Base-by-base conservation (phyloP, 805 yeast species). In the Zygoascus bituminiphila region DNA sequence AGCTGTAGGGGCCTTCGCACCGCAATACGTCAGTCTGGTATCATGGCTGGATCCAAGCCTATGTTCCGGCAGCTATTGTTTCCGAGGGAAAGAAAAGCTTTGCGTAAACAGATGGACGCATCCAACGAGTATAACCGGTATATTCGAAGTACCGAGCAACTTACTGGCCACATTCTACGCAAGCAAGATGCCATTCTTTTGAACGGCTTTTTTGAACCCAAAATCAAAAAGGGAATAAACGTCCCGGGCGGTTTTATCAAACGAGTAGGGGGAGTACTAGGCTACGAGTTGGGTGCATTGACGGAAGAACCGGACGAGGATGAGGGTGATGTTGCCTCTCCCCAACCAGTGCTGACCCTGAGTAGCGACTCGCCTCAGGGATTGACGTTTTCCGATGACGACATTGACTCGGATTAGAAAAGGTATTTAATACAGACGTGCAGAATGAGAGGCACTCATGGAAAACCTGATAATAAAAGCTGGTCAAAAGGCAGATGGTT, bases 341-440 rank as follows among this genome's bases (percentile, higher is more conserved):
- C 33, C 33, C 33, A 4, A 29, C 33, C 33, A 12, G 15, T 2
- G 35, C 9, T 15, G 15, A n/a, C 31, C 19, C 26, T 15, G 21
- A 10, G 14, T 5, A 12, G 31, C 3, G 33, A 9, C 5, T 36
- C 42, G 3, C 42, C 25, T 15, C 17, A 24, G 5, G 51, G 51
- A 9, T 19, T 21, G 43, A 26, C 41, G 4, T 51, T 57, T 29
- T 51, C 58, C 1, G 61, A 56, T 15, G 61, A 56, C 40, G 60
- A 57, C 22, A 57, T 57, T n/a, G 59, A 56, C 26, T 41, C 44
- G 4, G 61, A 57, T 26, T 44, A 24, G 14, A 48, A 45, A 21
- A 25, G 36, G 14, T 31, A 33, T 19, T 31, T 23, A 29, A 26
- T n/a, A n/a, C n/a, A n/a, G n/a, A n/a, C n/a, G n/a, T n/a, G n/a